phyloP scores from a whole-genome alignment of 1,139 yeast genomes.

The Geotrichum restrictum region DNA sequence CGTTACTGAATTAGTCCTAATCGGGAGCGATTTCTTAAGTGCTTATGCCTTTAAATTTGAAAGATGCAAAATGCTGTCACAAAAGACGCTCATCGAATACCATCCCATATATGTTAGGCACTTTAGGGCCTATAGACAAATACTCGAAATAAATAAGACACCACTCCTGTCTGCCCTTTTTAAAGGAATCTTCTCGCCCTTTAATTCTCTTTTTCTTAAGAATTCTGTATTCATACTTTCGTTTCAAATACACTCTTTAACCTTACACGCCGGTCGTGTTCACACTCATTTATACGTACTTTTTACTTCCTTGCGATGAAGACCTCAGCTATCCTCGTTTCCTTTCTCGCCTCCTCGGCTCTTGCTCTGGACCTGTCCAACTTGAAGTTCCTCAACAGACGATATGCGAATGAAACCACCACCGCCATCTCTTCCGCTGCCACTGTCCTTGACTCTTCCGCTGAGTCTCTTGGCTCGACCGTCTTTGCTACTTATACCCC shows the following conservation, averaged over 20 bases:
- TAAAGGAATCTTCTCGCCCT: background rate
- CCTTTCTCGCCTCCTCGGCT: conserved; percentile 6
- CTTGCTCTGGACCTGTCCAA: conserved; percentile 2
- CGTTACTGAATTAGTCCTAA: background rate
- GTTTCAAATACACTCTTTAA: background rate
- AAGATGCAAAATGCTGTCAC: background rate
- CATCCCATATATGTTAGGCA: no score
- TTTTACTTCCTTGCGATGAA: background rate
- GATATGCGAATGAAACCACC: conserved; percentile 5
- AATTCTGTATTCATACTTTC: background rate
- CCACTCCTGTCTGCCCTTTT: no score
- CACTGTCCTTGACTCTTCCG: no score
- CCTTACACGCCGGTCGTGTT: conserved; percentile 13
- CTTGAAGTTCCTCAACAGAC: conserved; percentile 1
- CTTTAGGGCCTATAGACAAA: no score
- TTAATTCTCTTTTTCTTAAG: background rate
- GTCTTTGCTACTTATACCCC: conserved; percentile 3
- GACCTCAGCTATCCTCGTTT: background rate
- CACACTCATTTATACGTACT: background rate
- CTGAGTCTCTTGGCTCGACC: no score
- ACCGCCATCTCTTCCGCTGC: background rate
- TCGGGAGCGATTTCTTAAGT: no score
- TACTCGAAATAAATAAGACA: no score
- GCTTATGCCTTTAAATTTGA: background rate
- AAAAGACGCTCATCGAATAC: background rate